Evolutionary conservation across 148 eudicot genomes (phyloP), one percentile per base, ranked within the genome.

Genomic region (Rhododendron kiyosumense): DNA sequence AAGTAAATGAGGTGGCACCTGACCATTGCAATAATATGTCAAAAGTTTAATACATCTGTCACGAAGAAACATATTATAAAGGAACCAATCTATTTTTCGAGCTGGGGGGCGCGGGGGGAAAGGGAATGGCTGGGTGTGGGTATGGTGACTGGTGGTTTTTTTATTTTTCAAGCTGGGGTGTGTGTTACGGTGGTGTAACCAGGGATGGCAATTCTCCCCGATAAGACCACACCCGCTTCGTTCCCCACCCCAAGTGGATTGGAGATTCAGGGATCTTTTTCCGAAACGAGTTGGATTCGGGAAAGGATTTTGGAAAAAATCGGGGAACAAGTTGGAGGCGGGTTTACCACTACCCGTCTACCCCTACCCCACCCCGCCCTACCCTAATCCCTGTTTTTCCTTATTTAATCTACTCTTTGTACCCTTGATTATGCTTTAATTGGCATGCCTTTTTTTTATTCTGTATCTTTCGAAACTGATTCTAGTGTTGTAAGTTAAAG

Each of bases 1-100:
- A 84, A 89, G 87, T 65, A 92, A 87, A 63, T 91, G 90, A 83
- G 98, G 90, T 87, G 91, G 96, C 79, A 93, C 93, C 98, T 96
- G 91, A 36, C 41, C 69, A 85, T 24, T 74, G 12, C 67, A 84
- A 79, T 69, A 57, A 15, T 36, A 77, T 8, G 49, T 76, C 49
- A 61, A 7, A 34, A 51, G 71, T 74, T 75, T 36, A 24, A 30
- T 73, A 0, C 24, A 83, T 81, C 57, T 30, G 75, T 38, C 65
- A 49, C 52, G 52, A 45, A 51, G 84, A 52, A 85, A 34, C 38
- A 49, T 49, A 24, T 15, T 6, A 41, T 41, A 6, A 41, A 41
- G 45, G 45, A 41, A 41, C 45, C 45, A 41, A 41, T 41, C 45
- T 41, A 41, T 41, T 41, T 41, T 41, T 41, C 45, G 45, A 6